A percentile compares a stretch with the other conserved stretches of the same genome.
Conservation (phyloP, 257 asterid species). For the Solanum chilense region DNA sequence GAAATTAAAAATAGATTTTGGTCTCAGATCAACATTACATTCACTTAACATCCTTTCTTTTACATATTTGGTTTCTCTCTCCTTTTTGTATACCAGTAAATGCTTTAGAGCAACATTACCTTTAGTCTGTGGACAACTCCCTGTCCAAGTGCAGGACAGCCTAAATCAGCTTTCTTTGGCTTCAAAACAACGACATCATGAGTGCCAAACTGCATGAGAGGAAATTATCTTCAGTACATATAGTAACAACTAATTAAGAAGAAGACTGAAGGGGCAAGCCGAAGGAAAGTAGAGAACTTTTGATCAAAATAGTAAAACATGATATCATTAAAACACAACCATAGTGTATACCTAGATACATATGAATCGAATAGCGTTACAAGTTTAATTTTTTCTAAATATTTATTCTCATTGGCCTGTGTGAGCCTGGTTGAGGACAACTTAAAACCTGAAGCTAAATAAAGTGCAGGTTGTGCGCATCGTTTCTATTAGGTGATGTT, state of each 20-base stretch:
- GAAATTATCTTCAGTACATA: constrained; percentile 4
- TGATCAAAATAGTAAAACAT: not conserved
- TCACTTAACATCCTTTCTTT: not conserved
- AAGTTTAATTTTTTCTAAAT: not conserved
- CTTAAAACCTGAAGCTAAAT: not conserved
- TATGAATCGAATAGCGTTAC: not conserved
- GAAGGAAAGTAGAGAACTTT: not conserved
- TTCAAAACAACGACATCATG: constrained; percentile 86
- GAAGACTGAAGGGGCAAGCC: not conserved
- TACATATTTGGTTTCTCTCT: not conserved
- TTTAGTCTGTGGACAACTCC: constrained; percentile 89
- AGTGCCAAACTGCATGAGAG: constrained; percentile 61
- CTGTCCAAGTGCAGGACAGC: constrained; percentile 90
- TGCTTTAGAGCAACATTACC: constrained; percentile 27
- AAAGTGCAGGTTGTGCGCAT: not conserved
- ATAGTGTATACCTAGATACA: not conserved
- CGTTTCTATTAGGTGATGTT: not conserved
- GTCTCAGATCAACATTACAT: not conserved
- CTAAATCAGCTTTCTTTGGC: constrained; percentile 84
- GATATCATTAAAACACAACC: not conserved
- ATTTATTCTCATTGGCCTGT: not conserved
- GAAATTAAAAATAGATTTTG: not conserved
- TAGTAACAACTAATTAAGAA: not conserved
- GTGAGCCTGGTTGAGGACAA: not conserved
- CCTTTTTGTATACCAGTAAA: not conserved